These are phyloP conservation scores for Phialophora chinensis DNA, from an alignment of 2,329 filamentous ascomycete genomes.

Conservation along the genomic window DNA sequence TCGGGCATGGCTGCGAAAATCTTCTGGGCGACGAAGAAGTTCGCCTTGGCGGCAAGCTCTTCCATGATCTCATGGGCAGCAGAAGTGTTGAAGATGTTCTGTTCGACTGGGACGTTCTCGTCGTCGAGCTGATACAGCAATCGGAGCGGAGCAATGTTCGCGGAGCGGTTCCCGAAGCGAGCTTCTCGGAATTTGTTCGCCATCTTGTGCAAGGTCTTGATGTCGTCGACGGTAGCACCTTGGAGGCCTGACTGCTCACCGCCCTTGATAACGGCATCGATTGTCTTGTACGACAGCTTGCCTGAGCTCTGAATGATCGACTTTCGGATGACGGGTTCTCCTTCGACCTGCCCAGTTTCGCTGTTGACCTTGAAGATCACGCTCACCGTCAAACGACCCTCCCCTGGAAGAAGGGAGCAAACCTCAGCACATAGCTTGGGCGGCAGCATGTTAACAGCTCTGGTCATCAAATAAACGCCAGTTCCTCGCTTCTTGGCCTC, in stretches of 20 bases:
- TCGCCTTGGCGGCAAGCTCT: conserved; percentile 92
- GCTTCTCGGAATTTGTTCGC: conserved; percentile 89
- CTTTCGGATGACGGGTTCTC: conserved; percentile 92
- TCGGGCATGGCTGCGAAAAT: conserved; percentile 80
- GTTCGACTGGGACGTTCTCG: conserved; percentile 95
- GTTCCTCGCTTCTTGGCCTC: conserved; percentile 98
- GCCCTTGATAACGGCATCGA: conserved; percentile 78
- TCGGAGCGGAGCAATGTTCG: conserved; percentile 82
- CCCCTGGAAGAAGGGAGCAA: conserved; percentile 82
- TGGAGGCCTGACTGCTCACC: conserved; percentile 67
- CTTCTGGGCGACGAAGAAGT: conserved; percentile 85
- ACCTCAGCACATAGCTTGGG: conserved; percentile 83
- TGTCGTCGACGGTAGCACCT: conserved; percentile 72
- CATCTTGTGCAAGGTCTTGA: conserved; percentile 79
- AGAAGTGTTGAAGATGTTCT: conserved; percentile 93
- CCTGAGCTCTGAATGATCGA: conserved; percentile 89
- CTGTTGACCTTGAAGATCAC: conserved; percentile 91
- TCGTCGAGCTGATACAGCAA: conserved; percentile 94
- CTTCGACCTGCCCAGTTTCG: conserved; percentile 79
- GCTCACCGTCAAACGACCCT: conserved; percentile 89
- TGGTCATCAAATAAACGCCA: conserved; percentile 91
- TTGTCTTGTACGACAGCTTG: conserved; percentile 82
- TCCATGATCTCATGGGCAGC: conserved; percentile 91
- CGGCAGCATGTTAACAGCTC: conserved; percentile 85
- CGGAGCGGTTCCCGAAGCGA: conserved; percentile 78